phyloP scores from a whole-genome alignment of 352 stramenopile genomes.

The Phytophthora litchii region DNA sequence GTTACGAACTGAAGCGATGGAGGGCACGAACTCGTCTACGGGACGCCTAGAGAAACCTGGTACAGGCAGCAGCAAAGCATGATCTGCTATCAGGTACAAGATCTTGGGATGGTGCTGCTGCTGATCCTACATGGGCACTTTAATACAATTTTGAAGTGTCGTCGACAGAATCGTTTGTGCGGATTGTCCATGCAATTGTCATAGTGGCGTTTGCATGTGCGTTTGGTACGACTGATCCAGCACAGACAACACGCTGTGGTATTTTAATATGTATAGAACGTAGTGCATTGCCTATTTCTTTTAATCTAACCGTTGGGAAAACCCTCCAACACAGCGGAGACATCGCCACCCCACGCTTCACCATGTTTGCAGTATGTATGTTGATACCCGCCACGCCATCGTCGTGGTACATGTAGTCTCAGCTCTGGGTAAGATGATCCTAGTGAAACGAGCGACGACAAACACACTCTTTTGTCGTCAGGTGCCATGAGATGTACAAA shows the following conservation, averaged over 20 bases:
- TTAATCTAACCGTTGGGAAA: too few relatives aligned
- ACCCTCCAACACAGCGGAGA: too few relatives aligned
- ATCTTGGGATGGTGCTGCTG: slow-evolving; percentile 13
- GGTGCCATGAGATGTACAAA: not conserved
- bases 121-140: slow-evolving; percentile 2
- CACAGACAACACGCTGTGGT: too few relatives aligned
- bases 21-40: not conserved
- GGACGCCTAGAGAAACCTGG: slow-evolving; percentile 14
- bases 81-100: slow-evolving; percentile 9
- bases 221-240: too few relatives aligned
- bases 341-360: too few relatives aligned
- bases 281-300: too few relatives aligned
- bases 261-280: too few relatives aligned
- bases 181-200: not conserved
- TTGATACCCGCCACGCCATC: too few relatives aligned
- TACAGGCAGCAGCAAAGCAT: slow-evolving; percentile 12
- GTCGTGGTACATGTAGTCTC: not conserved
- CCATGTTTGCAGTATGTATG: too few relatives aligned
- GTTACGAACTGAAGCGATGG: not conserved
- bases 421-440: not conserved
- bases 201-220: too few relatives aligned
- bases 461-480: slow-evolving; percentile 6
- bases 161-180: not conserved
- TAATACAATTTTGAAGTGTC: slow-evolving; percentile 1
- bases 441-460: slow-evolving; percentile 6